phyloP scores from a whole-genome alignment of 1,139 yeast genomes.

The Sugiyamaella novakii region DNA sequence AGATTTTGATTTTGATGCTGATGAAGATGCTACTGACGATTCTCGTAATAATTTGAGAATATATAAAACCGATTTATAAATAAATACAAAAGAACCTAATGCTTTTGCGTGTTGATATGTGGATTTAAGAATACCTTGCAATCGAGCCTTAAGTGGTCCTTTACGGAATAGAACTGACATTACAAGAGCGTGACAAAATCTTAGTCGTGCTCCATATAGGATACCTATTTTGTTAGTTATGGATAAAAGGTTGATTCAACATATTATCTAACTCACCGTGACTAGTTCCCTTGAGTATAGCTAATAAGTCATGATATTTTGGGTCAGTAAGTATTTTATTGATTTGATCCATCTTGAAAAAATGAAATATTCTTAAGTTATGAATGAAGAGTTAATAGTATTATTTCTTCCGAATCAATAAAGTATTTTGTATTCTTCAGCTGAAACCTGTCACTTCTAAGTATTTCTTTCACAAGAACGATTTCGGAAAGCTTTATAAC shows the following conservation, averaged over 20 bases:
- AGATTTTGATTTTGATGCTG: constrained; percentile 6
- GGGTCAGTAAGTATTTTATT: constrained; percentile 38
- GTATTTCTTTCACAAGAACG: no score
- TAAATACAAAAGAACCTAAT: constrained; percentile 64
- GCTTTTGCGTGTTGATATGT: constrained; percentile 68
- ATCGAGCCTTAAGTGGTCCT: constrained; percentile 49
- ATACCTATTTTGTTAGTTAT: constrained; percentile 43
- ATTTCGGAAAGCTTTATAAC: no score
- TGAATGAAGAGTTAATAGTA: no score
- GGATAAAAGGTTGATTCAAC: neutral
- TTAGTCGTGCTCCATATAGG: constrained; percentile 71
- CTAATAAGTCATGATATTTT: constrained; percentile 41
- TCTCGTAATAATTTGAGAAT: constrained; percentile 33
- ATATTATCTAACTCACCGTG: constrained; percentile 36
- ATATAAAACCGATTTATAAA: constrained; percentile 52
- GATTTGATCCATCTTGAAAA: constrained; percentile 20
- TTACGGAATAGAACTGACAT: constrained; percentile 58
- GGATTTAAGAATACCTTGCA: constrained; percentile 55
- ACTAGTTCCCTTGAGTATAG: constrained; percentile 43
- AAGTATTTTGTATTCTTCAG: no score
- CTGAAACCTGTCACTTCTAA: no score
- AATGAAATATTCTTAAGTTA: neutral
- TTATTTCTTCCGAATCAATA: no score
- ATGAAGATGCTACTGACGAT: constrained; percentile 7
- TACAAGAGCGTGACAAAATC: constrained; percentile 75